A percentile compares a stretch with the other conserved stretches of the same genome.
phyloP scores from a whole-genome alignment of 2,329 filamentous ascomycete genomes.

The Emergomyces pasteurianus region DNA sequence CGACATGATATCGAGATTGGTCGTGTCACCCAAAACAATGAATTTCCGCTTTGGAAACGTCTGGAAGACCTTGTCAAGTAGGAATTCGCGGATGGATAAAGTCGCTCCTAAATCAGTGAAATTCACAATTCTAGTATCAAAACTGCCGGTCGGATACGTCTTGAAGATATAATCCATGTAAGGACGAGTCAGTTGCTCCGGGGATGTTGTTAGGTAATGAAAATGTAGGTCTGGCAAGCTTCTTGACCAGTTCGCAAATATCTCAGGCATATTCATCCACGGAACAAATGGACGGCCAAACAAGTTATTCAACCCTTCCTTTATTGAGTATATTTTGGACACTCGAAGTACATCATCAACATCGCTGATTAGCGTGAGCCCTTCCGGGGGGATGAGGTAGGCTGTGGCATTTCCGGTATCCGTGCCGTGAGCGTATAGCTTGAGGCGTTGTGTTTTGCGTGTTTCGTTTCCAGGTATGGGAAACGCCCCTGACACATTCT shows the following conservation, averaged over 20 bases:
- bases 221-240: slow-evolving; percentile 59
- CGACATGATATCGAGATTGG: slow-evolving; percentile 65
- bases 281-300: slow-evolving; percentile 58
- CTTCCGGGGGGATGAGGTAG: slow-evolving; percentile 59
- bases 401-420: slow-evolving; percentile 57
- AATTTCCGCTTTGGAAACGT: slow-evolving; percentile 67
- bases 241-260: slow-evolving; percentile 65
- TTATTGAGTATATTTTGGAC: slow-evolving; percentile 67
- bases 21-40: slow-evolving; percentile 63
- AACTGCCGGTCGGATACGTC: slow-evolving; percentile 64
- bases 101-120: slow-evolving; percentile 66
- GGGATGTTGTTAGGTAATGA: slow-evolving; percentile 71
- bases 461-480: slow-evolving; percentile 55
- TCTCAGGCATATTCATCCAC: slow-evolving; percentile 70
- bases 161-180: slow-evolving; percentile 71
- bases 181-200: slow-evolving; percentile 62
- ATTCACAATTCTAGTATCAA: slow-evolving; percentile 67
- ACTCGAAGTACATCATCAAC: slow-evolving; percentile 72
- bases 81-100: slow-evolving; percentile 55
- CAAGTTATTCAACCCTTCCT: slow-evolving; percentile 62
- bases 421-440: slow-evolving; percentile 54
- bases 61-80: slow-evolving; percentile 60
- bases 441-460: slow-evolving; percentile 52
- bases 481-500: slow-evolving; percentile 42
- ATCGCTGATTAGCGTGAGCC: slow-evolving; percentile 62